Evolutionary conservation across 192 early-diverging fungal species (phyloP), one percentile per base, ranked within the genome.

Genomic region (Neocallimastix lanati): DNA sequence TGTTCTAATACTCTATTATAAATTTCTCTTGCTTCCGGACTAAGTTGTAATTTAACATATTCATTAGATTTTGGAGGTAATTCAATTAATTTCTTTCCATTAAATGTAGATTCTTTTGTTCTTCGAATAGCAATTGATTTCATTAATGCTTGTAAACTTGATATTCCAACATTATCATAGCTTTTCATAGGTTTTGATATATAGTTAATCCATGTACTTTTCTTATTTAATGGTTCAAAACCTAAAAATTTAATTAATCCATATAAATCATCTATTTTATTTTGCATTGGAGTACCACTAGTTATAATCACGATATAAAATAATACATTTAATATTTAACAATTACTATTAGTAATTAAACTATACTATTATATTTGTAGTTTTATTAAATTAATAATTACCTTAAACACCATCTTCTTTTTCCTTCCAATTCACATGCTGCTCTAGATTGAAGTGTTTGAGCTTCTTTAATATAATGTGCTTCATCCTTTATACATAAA

Each of bases 391-490:
- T n/a, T n/a, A n/a, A n/a, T n/a, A n/a, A n/a, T n/a, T n/a, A 84
- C 13, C 96, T 96, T 28, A 98, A 82, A 16, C 92, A 94, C 97
- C 97, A 98, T 27, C 95, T 86, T 18, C 92, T 83, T 33, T 85
- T 82, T 18, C 92, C 92, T 13, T 83, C 84, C 18, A 98, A 79
- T 13, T 89, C 87, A 80, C 88, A 89, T 21, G 92, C 91, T 0
- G 93, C 94, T 78, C 91, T 91, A 7, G 93, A 86, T 27, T 94
- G 93, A 76, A 88, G 84, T 29, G 93, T 96, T 77, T 86, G 86
- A 13, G 90, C 84, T 80, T 93, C 92, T 79, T 97, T 97, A 80
- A 98, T 97, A 27, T 91, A 88, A 83, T 98, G 96, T 0, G 96
- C 96, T 83, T 98, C 96, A 80, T 98, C 96, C 80, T 84, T n/a